phyloP scores from a whole-genome alignment of 495 filamentous ascomycete genomes.

The Trichoderma gamsii region DNA sequence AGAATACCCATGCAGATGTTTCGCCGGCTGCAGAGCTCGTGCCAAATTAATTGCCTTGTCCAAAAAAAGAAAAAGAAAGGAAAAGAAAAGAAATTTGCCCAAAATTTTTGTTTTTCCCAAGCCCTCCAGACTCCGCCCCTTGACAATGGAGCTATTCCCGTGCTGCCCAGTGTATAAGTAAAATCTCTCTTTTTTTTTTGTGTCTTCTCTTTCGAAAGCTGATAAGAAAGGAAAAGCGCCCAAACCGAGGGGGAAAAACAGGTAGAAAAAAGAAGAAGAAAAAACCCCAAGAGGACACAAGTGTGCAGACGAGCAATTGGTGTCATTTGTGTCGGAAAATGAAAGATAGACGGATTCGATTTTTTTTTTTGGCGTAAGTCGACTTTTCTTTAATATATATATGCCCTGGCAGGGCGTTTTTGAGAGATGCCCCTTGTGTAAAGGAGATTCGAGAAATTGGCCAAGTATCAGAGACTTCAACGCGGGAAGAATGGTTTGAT shows the following conservation, averaged over 20 bases:
- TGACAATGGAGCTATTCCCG: not conserved
- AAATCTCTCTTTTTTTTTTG: not conserved
- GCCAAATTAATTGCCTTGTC: not conserved
- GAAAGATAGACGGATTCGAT: no score
- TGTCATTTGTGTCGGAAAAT: no score
- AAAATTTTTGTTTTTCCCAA: not conserved
- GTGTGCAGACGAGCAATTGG: no score
- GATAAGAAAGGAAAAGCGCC: not conserved
- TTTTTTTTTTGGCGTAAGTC: no score
- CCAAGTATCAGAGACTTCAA: no score
- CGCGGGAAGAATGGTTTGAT: not conserved
- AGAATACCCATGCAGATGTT: not conserved
- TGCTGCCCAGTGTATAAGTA: not conserved
- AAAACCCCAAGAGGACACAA: no score
- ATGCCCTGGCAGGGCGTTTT: no score
- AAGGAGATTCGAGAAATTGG: no score
- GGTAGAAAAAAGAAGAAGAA: not conserved
- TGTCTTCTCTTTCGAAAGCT: not conserved
- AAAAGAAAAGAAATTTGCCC: not conserved
- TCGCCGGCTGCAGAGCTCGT: not conserved
- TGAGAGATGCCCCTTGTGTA: no score
- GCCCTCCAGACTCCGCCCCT: conserved; percentile 4
- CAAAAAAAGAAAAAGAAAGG: not conserved
- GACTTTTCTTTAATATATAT: no score
- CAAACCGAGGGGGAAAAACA: not conserved